A percentile compares a stretch with the other conserved stretches of the same genome.
phyloP scores from a whole-genome alignment of 495 filamentous ascomycete genomes.

The Alectoria sarmentosa region DNA sequence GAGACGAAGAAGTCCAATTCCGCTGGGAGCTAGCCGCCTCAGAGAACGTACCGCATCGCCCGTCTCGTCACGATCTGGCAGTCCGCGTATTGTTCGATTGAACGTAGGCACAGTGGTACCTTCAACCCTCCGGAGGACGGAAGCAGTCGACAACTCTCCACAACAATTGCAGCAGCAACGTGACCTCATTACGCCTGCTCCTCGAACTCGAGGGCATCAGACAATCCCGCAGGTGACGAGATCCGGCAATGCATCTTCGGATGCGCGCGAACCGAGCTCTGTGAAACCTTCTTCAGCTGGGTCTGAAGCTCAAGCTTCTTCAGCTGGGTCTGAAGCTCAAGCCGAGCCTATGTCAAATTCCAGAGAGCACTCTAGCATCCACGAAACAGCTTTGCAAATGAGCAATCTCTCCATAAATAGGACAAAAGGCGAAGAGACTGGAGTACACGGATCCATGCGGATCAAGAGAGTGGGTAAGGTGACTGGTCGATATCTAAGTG shows the following conservation, averaged over 20 bases:
- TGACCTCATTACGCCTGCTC: conserved; percentile 62
- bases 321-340: conserved; percentile 35
- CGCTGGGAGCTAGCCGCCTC: conserved; percentile 37
- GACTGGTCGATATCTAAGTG: conserved; percentile 65
- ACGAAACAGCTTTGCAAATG: conserved; percentile 38
- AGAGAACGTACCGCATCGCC: conserved; percentile 26
- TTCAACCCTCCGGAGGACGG: conserved; percentile 32
- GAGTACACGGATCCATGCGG: conserved; percentile 60
- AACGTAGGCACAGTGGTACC: conserved; percentile 39
- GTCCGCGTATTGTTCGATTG: conserved; percentile 49
- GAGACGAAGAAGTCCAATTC: conserved; percentile 30
- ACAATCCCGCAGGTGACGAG: not conserved
- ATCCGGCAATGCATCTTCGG: not conserved
- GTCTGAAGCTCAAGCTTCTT: conserved; percentile 33
- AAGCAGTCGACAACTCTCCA: conserved; percentile 26
- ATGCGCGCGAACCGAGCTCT: conserved; percentile 27
- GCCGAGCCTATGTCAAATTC: conserved; percentile 32
- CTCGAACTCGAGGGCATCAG: conserved; percentile 53
- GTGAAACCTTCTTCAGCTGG: conserved; percentile 37
- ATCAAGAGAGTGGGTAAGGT: conserved; percentile 66
- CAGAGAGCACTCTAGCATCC: conserved; percentile 30
- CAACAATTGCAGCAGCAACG: conserved; percentile 33
- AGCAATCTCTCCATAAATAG: conserved; percentile 36
- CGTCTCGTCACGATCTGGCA: conserved; percentile 15
- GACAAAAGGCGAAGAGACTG: conserved; percentile 48